Base-by-base conservation (phyloP, 2,329 filamentous ascomycete genomes). In the Fusarium sp. region DNA sequence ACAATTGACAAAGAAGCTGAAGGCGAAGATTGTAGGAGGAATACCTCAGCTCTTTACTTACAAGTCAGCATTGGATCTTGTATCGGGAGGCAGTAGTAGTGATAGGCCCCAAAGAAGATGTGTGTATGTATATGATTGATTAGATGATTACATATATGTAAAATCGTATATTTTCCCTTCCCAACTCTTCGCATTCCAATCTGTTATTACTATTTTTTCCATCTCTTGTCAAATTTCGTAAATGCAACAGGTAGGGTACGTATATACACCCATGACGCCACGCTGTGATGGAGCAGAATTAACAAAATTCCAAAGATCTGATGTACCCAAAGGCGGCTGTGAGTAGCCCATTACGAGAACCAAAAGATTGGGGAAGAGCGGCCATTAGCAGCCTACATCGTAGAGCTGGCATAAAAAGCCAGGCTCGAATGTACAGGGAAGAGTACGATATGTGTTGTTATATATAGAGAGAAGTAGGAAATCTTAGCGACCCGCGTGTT, bases 261-360 rank as follows among this genome's bases (percentile, higher is more conserved):
- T 46, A 39, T 58, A 48, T 33, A 59, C 52, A 54, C 57, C 66
- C 62, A 55, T 57, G 65, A 64, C 66, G 56, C 66, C 66, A 56
- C 57, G 62, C 66, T 69, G 63, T 49, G 28, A 41, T 43, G 26
- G 32, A 43, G 41, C 46, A 32, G 39, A 41, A 48, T 45, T 30
- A 49, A 57, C 30, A 50, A 50, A 28, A 30, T 13, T 22, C 24
- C 43, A 56, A 45, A 54, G 30, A 41, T 33, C 19, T 48, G 7
- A 19, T 43, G 30, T 41, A 43, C 32, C 26, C 51, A 56, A 24
- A 26, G 22, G n/a, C 33, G 43, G 24, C 41, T 20, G 14, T 33
- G 11, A 26, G 45, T 37, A 50, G 47, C 33, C 20, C 47, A 37
- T 56, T 39, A 30, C 28, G 48, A 24, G 26, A 45, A 47, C 39